A percentile compares a stretch with the other conserved stretches of the same genome.
These are phyloP conservation scores for Aspergillus latus DNA, from an alignment of 2,329 filamentous ascomycete genomes.

Conservation along the genomic window DNA sequence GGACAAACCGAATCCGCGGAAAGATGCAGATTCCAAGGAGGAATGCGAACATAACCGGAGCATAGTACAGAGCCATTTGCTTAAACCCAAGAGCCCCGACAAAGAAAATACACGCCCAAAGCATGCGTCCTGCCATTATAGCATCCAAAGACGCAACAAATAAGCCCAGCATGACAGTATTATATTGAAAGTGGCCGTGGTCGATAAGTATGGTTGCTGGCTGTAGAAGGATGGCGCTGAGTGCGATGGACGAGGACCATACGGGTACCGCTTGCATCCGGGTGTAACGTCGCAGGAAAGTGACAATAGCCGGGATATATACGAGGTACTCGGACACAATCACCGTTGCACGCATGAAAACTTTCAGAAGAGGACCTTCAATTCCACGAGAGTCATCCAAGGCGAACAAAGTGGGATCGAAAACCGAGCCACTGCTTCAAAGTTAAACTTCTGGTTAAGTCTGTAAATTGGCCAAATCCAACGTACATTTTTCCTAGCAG, in stretches of 20 bases:
- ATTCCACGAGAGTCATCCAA: constrained; percentile 78
- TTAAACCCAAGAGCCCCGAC: constrained; percentile 95
- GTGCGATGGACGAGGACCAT: constrained; percentile 80
- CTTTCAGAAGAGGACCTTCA: constrained; percentile 76
- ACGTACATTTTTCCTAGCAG: constrained; percentile 75
- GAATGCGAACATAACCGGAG: constrained; percentile 87
- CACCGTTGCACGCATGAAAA: constrained; percentile 94
- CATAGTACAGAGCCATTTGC: constrained; percentile 98
- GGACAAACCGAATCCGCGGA: constrained; percentile 65
- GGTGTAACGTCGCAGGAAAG: constrained; percentile 81
- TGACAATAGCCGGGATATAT: constrained; percentile 80
- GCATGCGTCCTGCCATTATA: constrained; percentile 76
- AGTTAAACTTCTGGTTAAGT: constrained; percentile 17
- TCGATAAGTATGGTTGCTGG: constrained; percentile 88
- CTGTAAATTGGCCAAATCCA: constrained; percentile 3
- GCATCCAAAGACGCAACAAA: constrained; percentile 84
- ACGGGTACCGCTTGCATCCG: constrained; percentile 72
- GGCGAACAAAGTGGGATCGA: constrained; percentile 84
- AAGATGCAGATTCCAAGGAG: constrained; percentile 83
- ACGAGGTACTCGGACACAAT: constrained; percentile 86
- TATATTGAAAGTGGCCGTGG: constrained; percentile 96
- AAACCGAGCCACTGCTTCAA: constrained; percentile 61
- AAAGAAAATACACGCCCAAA: constrained; percentile 93
- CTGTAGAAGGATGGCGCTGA: constrained; percentile 89
- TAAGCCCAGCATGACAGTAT: constrained; percentile 96